Evolutionary conservation across 2,329 filamentous ascomycete genomes (phyloP).

Genomic region (Mycogone perniciosa): DNA sequence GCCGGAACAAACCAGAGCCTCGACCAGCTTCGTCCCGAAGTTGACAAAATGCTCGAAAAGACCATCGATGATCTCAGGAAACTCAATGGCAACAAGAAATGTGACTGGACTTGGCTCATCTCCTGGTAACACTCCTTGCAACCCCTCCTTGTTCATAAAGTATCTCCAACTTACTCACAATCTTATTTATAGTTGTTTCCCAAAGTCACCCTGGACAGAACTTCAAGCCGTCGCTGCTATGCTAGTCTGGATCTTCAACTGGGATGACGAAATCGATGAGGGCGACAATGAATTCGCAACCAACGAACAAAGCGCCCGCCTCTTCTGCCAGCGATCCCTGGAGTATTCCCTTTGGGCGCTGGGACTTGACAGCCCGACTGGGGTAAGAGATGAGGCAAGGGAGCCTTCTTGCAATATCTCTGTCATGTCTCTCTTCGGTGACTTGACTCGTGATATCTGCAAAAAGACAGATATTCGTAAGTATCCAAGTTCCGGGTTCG

Average conservation of each 20-base stretch:
- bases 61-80: too few species aligned
- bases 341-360: background rate
- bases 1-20: too few species aligned
- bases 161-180: too few species aligned
- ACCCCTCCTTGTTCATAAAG: too few species aligned
- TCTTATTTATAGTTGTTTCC: background rate
- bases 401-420: background rate
- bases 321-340: conserved; percentile 3
- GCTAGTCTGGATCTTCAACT: conserved; percentile 5
- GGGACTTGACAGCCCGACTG: background rate
- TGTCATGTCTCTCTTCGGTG: conserved; percentile 1
- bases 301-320: background rate
- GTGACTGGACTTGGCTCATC: too few species aligned
- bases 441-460: background rate
- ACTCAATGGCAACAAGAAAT: too few species aligned
- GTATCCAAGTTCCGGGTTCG: background rate
- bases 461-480: background rate
- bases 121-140: too few species aligned
- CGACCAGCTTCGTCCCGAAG: too few species aligned
- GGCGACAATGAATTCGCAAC: background rate
- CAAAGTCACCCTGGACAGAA: conserved; percentile 1
- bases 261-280: conserved; percentile 7
- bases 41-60: too few species aligned
- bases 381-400: too few species aligned
- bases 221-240: background rate